Conservation (phyloP, 164 flowering plant genomes). For the Umbellularia californica region DNA sequence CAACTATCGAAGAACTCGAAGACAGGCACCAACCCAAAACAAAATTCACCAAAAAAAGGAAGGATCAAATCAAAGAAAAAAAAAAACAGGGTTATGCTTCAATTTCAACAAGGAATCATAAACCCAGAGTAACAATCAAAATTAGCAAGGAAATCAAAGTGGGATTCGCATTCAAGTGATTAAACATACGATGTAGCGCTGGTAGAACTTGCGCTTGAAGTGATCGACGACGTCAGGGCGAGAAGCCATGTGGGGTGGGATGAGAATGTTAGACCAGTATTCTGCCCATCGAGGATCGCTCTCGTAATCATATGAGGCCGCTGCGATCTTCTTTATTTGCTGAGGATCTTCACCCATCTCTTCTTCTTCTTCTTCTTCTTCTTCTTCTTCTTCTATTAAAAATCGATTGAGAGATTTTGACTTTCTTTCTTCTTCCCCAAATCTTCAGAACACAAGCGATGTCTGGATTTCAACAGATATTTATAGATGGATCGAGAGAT, state of each 20-base stretch:
- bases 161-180: not conserved
- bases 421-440: too few species aligned
- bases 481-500: too few species aligned
- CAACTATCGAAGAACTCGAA: not conserved
- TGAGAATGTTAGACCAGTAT: conserved; percentile 94
- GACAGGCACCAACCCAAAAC: too few species aligned
- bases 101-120: not conserved
- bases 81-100: not conserved
- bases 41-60: too few species aligned
- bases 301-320: conserved; percentile 88
- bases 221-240: conserved; percentile 75
- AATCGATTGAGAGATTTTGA: not conserved
- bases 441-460: too few species aligned
- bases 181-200: conserved; percentile 68
- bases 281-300: conserved; percentile 89
- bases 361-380: not conserved
- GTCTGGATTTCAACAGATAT: too few species aligned
- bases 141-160: not conserved
- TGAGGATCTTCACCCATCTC: conserved; percentile 65
- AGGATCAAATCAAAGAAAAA: too few species aligned
- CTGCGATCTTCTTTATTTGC: conserved; percentile 76
- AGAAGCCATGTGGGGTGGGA: conserved; percentile 90
- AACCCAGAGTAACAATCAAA: not conserved
- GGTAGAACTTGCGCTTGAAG: conserved; percentile 97
- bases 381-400: not conserved